Conservation (phyloP, 305 asterid species). For the Fraxinus floribunda region DNA sequence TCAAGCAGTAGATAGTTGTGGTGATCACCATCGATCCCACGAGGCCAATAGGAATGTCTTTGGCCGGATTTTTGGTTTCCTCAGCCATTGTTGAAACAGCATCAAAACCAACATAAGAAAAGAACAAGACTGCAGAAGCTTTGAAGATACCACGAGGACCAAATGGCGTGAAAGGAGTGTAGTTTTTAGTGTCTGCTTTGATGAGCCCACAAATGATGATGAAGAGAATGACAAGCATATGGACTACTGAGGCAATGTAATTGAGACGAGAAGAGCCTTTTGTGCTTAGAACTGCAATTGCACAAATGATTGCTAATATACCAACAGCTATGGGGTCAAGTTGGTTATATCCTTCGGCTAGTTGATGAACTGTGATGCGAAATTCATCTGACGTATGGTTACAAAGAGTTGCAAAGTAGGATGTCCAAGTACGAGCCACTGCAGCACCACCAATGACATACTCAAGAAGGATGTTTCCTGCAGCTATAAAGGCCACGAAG, state of each 20-base stretch:
- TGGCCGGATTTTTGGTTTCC: slow-evolving; percentile 50
- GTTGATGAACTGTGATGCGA: slow-evolving; percentile 31
- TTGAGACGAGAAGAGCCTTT: slow-evolving; percentile 52
- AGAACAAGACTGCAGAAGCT: slow-evolving; percentile 55
- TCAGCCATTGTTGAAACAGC: slow-evolving; percentile 59
- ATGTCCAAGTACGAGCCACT: slow-evolving; percentile 68
- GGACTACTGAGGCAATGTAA: slow-evolving; percentile 46
- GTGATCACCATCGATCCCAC: slow-evolving; percentile 53
- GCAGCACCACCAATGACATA: slow-evolving; percentile 52
- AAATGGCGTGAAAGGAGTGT: slow-evolving; percentile 38
- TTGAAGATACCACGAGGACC: slow-evolving; percentile 51
- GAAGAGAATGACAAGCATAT: slow-evolving; percentile 43
- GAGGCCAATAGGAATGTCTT: slow-evolving; percentile 54
- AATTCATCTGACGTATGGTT: slow-evolving; percentile 31
- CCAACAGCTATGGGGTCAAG: slow-evolving; percentile 55
- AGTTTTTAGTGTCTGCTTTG: slow-evolving; percentile 40
- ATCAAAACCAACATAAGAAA: slow-evolving; percentile 57
- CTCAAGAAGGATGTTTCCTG: slow-evolving; percentile 70
- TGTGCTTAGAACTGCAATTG: slow-evolving; percentile 41
- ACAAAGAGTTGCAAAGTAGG: slow-evolving; percentile 53
- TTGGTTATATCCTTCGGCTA: slow-evolving; percentile 39
- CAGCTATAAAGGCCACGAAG: slow-evolving; percentile 64
- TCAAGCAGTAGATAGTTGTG: slow-evolving; percentile 38
- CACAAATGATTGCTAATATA: slow-evolving; percentile 27
- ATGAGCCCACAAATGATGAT: slow-evolving; percentile 46